Evolutionary conservation across 192 early-diverging fungal species (phyloP), one percentile per base, ranked within the genome.

Genomic region (Cetraspora pellucida): DNA sequence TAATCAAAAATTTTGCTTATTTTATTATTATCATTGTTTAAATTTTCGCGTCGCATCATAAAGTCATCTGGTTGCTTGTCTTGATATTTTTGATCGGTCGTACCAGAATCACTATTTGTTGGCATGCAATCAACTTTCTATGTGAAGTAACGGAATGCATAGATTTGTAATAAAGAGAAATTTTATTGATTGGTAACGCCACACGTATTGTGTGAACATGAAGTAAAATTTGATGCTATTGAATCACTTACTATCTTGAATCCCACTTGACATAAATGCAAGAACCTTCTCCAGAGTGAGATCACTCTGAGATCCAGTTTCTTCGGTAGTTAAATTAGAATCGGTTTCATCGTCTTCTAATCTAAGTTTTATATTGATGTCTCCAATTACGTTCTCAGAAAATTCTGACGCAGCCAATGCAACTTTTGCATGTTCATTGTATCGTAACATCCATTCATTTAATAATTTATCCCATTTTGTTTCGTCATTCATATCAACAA

Each of bases 221-320:
- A n/a, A n/a, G n/a, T n/a, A n/a, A n/a, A n/a, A n/a, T n/a, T n/a
- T n/a, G n/a, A n/a, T n/a, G n/a, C n/a, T n/a, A n/a, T n/a, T n/a
- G n/a, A n/a, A n/a, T n/a, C n/a, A n/a, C 21, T 55, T 72, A 16
- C 70, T 50, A 54, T 72, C 27, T 46, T 72, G 47, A 37, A 23
- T 60, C 9, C 73, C 73, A 46, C 73, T 75, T 28, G 73, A 75
- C 44, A 75, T 75, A 8, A 63, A 75, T 21, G 11, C 16, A 17
- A 75, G 28, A 25, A 75, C 59, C 23, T 63, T 37, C 27, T 75
- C 73, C 25, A 75, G 45, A 0, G 73, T 47, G 28, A 60, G 27
- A 30, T 75, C 59, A 10, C 37, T 14, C 21, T 66, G 16, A 37
- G 25, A 43, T 21, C 45, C 47, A 28, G 25, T n/a, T n/a, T 57